Base-by-base conservation (phyloP, 352 stramenopile species). In the Globisporangium alternatum region DNA sequence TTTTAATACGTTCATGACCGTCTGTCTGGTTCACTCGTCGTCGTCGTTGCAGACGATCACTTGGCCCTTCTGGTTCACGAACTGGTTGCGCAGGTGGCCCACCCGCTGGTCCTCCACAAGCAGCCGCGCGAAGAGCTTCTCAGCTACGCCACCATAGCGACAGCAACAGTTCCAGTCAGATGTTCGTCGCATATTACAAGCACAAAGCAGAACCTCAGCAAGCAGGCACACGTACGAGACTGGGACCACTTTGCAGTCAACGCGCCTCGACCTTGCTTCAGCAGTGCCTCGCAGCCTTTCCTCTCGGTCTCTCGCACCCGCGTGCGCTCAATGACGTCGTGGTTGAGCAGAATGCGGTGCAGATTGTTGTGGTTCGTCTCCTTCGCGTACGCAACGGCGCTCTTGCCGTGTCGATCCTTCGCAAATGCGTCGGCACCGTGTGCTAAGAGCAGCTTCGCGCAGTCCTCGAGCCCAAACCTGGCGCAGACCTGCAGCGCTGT, bases 31-130 rank as follows among this genome's bases (percentile, higher is more conserved):
- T 33, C 21, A 21, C 17, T 68, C 57, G 22, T 48, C 66, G 17
- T 78, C 69, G 54, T 83, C 78, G 5, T 66, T 21, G 45, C 68
- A 83, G 37, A 82, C 70, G 43, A 89, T 76, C 33, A 91, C 80
- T 33, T 80, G 65, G 5, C 78, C 82, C 30, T 62, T 70, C 9
- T 62, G 72, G 55, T 91, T 73, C 15, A 91, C 64, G 62, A 75
- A 91, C 60, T 91, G 82, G 39, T 80, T 83, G 19, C 82, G 70
- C 52, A 91, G 47, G 54, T 87, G 78, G 0, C 80, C 78, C 13
- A 71, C 75, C 22, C 75, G 78, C 54, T 75, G 64, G 19, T 89
- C 76, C 22, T 88, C 70, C 7, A 89, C 71, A 3, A 72, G 69
- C 6, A 86, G 74, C 0, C 71, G 72, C 0, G 67, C 66, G 21